Conservation (phyloP, 768 basidiomycete species). For the Auricularia sp. region DNA sequence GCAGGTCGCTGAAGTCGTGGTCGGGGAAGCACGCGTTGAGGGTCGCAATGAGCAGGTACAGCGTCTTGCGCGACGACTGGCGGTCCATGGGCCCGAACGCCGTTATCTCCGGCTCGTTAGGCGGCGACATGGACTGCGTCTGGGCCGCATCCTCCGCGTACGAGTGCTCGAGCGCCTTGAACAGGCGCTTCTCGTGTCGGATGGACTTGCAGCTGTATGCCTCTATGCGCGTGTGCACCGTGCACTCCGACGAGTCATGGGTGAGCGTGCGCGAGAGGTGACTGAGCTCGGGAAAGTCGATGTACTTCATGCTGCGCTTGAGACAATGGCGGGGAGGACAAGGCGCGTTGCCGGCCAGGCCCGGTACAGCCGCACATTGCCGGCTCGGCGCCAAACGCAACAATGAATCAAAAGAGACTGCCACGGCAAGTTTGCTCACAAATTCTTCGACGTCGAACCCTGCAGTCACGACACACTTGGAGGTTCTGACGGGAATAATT, state of each 20-base stretch:
- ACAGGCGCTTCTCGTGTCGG: constrained; percentile 92
- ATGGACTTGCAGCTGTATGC: constrained; percentile 98
- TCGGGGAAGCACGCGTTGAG: constrained; percentile 97
- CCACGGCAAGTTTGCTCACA: too few species aligned
- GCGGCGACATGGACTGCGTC: constrained; percentile 51
- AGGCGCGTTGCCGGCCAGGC: too few species aligned
- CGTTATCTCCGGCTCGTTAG: constrained; percentile 64
- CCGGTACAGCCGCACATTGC: too few species aligned
- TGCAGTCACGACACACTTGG: too few species aligned
- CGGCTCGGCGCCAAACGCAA: too few species aligned
- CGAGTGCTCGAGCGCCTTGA: constrained; percentile 80
- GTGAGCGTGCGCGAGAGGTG: constrained; percentile 69
- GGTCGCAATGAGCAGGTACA: constrained; percentile 91
- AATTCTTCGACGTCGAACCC: too few species aligned
- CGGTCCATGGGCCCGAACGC: constrained; percentile 89
- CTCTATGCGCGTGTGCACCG: constrained; percentile 86
- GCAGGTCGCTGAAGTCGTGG: constrained; percentile 90
- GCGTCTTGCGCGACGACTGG: constrained; percentile 75
- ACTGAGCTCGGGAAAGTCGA: constrained; percentile 72
- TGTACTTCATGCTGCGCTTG: constrained; percentile 63
- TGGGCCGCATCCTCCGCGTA: constrained; percentile 70
- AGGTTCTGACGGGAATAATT: too few species aligned
- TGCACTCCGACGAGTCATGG: constrained; percentile 79
- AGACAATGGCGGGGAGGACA: background rate
- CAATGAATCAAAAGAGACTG: too few species aligned